Percentiles rank a stretch among this genome's conserved stretches.
Evolutionary conservation across 1,139 yeast species (phyloP).

Genomic region (Lodderomyces metapsilosis): DNA sequence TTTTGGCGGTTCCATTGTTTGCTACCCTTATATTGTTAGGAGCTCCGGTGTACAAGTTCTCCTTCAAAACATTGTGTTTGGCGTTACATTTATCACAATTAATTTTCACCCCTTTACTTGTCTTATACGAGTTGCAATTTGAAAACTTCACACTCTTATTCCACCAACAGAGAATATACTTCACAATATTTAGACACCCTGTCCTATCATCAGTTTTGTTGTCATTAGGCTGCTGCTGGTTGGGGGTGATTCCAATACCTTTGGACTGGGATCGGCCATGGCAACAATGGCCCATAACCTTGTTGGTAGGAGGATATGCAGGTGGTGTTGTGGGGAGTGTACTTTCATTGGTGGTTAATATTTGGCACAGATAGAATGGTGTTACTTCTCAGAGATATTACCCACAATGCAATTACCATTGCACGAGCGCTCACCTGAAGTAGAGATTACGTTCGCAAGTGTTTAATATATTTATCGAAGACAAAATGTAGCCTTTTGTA

Average conservation of each 20-base stretch:
- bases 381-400: no score
- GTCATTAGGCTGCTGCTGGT: slow-evolving; percentile 77
- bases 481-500: no score
- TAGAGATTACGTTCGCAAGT: no score
- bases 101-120: slow-evolving; percentile 62
- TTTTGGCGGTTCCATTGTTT: slow-evolving; percentile 54
- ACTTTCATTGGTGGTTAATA: slow-evolving; percentile 13
- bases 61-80: slow-evolving; percentile 60
- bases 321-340: slow-evolving; percentile 65
- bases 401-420: no score
- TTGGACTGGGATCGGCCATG: slow-evolving; percentile 97
- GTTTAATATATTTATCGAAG: no score
- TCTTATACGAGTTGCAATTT: slow-evolving; percentile 57
- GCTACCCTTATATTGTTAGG: slow-evolving; percentile 68
- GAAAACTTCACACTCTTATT: slow-evolving; percentile 26
- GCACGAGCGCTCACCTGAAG: no score
- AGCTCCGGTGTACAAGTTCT: slow-evolving; percentile 67
- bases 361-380: no score
- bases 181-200: slow-evolving; percentile 31
- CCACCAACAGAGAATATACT: slow-evolving; percentile 22
- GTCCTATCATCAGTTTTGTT: slow-evolving; percentile 44
- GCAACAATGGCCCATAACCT: slow-evolving; percentile 97
- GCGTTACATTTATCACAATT: slow-evolving; percentile 66
- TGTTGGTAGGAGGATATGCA: slow-evolving; percentile 72
- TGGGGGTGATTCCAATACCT: slow-evolving; percentile 92